phyloP scores from a whole-genome alignment of 106 monocot genomes.

The Chionographis japonica region DNA sequence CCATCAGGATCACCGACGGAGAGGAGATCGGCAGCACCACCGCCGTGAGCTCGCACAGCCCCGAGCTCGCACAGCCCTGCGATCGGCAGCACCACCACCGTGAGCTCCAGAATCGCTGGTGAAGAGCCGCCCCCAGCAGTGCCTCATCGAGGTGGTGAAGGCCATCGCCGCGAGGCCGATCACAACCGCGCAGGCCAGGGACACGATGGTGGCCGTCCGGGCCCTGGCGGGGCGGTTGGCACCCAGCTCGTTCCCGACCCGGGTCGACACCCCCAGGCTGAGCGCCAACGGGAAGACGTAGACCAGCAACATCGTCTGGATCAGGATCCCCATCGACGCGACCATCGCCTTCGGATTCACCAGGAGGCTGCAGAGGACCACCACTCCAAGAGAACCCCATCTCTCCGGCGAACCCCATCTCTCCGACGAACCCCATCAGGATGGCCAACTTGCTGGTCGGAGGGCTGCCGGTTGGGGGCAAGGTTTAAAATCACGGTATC shows the following conservation, averaged over 20 bases:
- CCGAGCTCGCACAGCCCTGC: constrained; percentile 93
- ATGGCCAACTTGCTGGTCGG: no score
- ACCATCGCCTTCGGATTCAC: constrained; percentile 58
- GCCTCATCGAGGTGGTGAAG: constrained; percentile 52
- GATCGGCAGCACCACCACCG: constrained; percentile 73
- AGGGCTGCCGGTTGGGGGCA: no score
- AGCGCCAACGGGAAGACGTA: constrained; percentile 87
- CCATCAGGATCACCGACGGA: no score
- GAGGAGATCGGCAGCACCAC: no score
- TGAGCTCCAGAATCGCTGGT: constrained; percentile 66
- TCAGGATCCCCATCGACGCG: constrained; percentile 84
- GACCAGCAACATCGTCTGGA: constrained; percentile 74
- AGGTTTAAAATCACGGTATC: no score
- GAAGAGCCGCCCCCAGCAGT: constrained; percentile 72
- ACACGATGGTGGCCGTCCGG: constrained; percentile 34
- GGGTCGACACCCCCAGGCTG: constrained; percentile 66
- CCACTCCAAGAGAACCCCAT: constrained; percentile 71
- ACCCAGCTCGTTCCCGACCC: constrained; percentile 80
- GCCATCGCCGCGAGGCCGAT: constrained; percentile 47
- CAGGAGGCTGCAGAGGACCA: constrained; percentile 81
- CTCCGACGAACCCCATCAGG: no score
- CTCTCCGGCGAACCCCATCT: no score
- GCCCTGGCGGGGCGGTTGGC: constrained; percentile 53
- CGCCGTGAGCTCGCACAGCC: no score
- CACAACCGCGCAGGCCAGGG: constrained; percentile 27